Conservation (phyloP, 306 rosid species). For the Leucaena leucocephala region DNA sequence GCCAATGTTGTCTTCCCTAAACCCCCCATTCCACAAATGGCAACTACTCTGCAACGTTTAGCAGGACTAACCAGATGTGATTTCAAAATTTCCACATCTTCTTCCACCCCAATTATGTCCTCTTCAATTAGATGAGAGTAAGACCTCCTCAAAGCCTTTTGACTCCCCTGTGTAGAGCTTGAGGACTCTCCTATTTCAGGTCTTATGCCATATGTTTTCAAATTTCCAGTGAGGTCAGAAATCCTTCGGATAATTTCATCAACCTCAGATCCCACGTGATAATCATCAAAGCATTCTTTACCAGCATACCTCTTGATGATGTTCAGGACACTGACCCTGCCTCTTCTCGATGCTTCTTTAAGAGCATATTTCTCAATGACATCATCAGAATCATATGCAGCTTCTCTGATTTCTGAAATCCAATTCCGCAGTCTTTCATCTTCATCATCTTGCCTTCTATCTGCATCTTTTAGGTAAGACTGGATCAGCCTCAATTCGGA, state of each 20-base stretch:
- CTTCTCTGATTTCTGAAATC: conserved; percentile 61
- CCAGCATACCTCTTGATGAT: conserved; percentile 38
- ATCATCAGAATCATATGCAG: conserved; percentile 60
- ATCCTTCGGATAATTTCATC: conserved; percentile 35
- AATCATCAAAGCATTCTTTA: conserved; percentile 25
- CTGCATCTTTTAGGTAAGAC: conserved; percentile 57
- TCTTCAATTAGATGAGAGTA: conserved; percentile 57
- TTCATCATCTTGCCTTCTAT: conserved; percentile 47
- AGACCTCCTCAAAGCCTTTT: conserved; percentile 42
- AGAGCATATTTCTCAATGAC: conserved; percentile 43
- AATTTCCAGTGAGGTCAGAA: conserved; percentile 22
- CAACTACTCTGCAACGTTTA: conserved; percentile 36
- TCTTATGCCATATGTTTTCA: conserved; percentile 40
- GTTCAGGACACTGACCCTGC: conserved; percentile 21
- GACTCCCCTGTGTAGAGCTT: conserved; percentile 37
- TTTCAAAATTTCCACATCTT: conserved; percentile 38
- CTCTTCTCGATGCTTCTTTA: conserved; percentile 39
- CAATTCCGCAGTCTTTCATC: conserved; percentile 36
- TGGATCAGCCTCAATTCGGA: conserved; percentile 43
- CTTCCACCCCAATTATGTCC: conserved; percentile 55
- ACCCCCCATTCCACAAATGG: conserved; percentile 71
- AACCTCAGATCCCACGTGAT: conserved; percentile 40
- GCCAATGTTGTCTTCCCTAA: conserved; percentile 67
- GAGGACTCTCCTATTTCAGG: conserved; percentile 38
- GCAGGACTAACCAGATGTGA: conserved; percentile 36